phyloP scores from a whole-genome alignment of 495 filamentous ascomycete species.

The Hypoxylon fuscum region DNA sequence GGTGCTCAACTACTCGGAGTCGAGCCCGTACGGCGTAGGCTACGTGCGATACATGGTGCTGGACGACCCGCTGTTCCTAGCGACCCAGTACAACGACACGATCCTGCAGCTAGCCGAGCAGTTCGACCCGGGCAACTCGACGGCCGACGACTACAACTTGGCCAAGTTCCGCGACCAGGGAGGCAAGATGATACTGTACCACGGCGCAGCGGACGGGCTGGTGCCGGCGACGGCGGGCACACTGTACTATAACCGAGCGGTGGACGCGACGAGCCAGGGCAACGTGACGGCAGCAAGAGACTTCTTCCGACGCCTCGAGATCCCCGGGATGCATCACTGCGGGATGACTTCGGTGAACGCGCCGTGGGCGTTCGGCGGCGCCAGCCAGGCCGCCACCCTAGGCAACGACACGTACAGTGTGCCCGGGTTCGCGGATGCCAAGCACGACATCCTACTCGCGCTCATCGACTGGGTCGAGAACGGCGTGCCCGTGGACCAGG shows the following conservation, averaged over 20 bases:
- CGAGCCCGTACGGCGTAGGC: slow-evolving; percentile 52
- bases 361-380: slow-evolving; percentile 52
- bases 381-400: slow-evolving; percentile 36
- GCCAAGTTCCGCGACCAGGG: slow-evolving; percentile 56
- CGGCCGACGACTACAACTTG: slow-evolving; percentile 60
- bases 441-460: slow-evolving; percentile 56
- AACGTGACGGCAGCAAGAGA: slow-evolving; percentile 30
- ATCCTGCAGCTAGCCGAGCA: slow-evolving; percentile 50
- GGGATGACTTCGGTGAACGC: slow-evolving; percentile 37
- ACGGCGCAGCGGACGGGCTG: slow-evolving; percentile 59
- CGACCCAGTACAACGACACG: slow-evolving; percentile 47
- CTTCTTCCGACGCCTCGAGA: slow-evolving; percentile 51
- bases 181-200: slow-evolving; percentile 65
- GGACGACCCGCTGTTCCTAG: slow-evolving; percentile 52
- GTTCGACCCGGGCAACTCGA: slow-evolving; percentile 56
- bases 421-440: slow-evolving; percentile 55
- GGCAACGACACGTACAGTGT: slow-evolving; percentile 42
- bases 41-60: slow-evolving; percentile 57
- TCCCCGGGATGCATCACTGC: slow-evolving; percentile 56
- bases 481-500: slow-evolving; percentile 41
- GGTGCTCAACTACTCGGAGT: slow-evolving; percentile 45
- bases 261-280: slow-evolving; percentile 44
- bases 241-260: slow-evolving; percentile 57
- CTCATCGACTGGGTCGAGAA: slow-evolving; percentile 61
- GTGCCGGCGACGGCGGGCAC: slow-evolving; percentile 54